Conservation (phyloP, 2,329 filamentous ascomycete species). For the Bipolaris gigantea region DNA sequence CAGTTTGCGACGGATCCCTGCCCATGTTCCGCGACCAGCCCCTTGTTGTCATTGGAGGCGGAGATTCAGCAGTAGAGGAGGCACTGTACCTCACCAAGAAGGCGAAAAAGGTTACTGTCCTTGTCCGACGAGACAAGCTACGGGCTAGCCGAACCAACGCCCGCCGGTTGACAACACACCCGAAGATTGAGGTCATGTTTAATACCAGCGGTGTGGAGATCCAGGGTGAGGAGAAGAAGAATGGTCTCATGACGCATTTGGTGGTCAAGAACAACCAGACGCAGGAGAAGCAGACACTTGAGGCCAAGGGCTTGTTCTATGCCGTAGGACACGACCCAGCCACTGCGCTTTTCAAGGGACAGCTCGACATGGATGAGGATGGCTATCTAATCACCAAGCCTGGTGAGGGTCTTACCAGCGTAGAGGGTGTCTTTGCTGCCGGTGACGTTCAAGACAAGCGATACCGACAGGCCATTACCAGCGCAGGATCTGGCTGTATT, state of each 20-base stretch:
- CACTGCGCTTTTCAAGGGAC: constrained; percentile 84
- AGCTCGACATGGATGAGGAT: constrained; percentile 84
- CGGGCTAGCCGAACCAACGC: constrained; percentile 93
- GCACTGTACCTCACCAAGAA: constrained; percentile 98
- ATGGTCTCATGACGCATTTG: constrained; percentile 83
- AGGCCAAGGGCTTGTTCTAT: constrained; percentile 94
- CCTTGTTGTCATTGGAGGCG: constrained; percentile 92
- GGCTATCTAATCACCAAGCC: constrained; percentile 89
- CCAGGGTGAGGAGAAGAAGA: constrained; percentile 73
- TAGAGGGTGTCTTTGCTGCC: constrained; percentile 92
- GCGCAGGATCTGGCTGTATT: constrained; percentile 92
- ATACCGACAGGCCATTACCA: constrained; percentile 97
- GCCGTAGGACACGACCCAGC: constrained; percentile 96
- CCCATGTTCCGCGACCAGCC: constrained; percentile 98
- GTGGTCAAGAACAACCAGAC: constrained; percentile 77
- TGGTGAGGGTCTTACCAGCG: constrained; percentile 82
- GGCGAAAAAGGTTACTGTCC: constrained; percentile 88
- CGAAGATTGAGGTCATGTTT: constrained; percentile 89
- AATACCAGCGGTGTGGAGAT: constrained; percentile 82
- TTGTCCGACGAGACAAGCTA: constrained; percentile 84
- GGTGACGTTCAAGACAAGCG: constrained; percentile 98
- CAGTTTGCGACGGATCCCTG: constrained; percentile 94
- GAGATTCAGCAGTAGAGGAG: constrained; percentile 96
- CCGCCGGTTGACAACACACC: constrained; percentile 75
- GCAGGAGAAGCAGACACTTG: constrained; percentile 77